Base-by-base conservation (phyloP, 2,329 filamentous ascomycete species). In the Stagonosporopsis cucurbitacearum region DNA sequence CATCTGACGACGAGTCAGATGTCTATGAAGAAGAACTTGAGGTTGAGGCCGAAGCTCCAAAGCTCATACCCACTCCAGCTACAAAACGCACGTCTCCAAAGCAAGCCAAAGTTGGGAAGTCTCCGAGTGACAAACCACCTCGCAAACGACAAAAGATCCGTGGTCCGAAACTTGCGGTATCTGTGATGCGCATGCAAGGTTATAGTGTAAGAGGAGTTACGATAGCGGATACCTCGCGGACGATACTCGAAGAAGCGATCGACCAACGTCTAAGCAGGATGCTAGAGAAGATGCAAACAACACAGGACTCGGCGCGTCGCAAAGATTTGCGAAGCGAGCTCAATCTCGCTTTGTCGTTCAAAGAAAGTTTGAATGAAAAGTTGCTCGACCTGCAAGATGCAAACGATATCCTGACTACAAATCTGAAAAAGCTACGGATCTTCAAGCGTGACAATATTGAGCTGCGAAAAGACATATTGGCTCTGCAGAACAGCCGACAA, bases 371-470 rank as follows among this genome's bases (percentile, higher is more conserved):
- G 17, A 78, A 79, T 17, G 78, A 80, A 25, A 77, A 80, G 20
- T 68, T 85, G 2, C 77, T 84, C 41, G 78, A 81, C 39, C 69
- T 84, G 25, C 82, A 81, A 55, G 80, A 82, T 59, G 77, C 81
- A 20, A 76, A 83, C 3, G 80, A 84, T 55, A 79, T 80, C 49
- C 78, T 82, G 41, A 79, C 77, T 53, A 70, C 76, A 2, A 75
- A 82, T 22, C 76, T 77, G 23, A 72, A 77, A 45, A 78, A 80
- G 52, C 63, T 81, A 41, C 80, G 77, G 53, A 74, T 64, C 67
- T 59, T 77, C 75, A 58, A 79, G 76, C 67, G 78, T 72, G 58
- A 78, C 76, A 64, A 80, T 78, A 69, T 72, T 71, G 58, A 77
- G 30, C 59, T 83, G 47, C 77, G 82, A 25, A 77, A 74, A 37